Evolutionary conservation across 805 yeast genomes (phyloP), one percentile per base, ranked within the genome.

Genomic region (Myxozyma neotropica): DNA sequence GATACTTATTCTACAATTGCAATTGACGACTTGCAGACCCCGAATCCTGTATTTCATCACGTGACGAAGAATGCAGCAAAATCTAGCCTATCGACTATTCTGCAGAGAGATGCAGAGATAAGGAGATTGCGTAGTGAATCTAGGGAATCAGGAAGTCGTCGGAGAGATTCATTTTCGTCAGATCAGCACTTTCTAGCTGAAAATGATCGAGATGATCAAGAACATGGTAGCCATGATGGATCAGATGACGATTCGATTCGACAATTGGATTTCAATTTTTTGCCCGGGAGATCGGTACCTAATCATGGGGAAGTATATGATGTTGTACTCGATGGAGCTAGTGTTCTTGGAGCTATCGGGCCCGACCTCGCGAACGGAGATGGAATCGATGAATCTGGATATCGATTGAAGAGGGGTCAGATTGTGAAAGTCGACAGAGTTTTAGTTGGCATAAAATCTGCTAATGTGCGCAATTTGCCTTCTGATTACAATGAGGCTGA

Each of bases 341-440:
- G 63, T 47, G 43, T 55, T 24, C 44, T 59, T 12, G 63, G 59
- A 3, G 56, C 57, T 13, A 15, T 58, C 10, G 58, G 55, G 5
- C 51, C 58, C 6, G 60, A 59, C 3, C 38, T 55, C 5, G 60
- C 39, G 8, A 39, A 39, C 26, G 60, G 42, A 31, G 49, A 47
- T n/a, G 24, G 26, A 26, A 31, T 17, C 27, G 15, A 47, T 33
- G 17, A n/a, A 13, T 21, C 36, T 47, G 31, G 21, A n/a, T 40
- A 47, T 21, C 27, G 61, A 13, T 70, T 68, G 59, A 23, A 51
- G 26, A 24, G 8, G 24, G 96, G 95, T 2, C 86, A 86, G 54
- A 79, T 89, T 13, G 75, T 91, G 3, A 81, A 83, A 59, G 73
- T 81, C 62, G 92, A 87, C 58, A 83, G 81, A 67, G 83, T 88